phyloP scores from a whole-genome alignment of 2,329 filamentous ascomycete genomes.

The Ophiostoma quercus region DNA sequence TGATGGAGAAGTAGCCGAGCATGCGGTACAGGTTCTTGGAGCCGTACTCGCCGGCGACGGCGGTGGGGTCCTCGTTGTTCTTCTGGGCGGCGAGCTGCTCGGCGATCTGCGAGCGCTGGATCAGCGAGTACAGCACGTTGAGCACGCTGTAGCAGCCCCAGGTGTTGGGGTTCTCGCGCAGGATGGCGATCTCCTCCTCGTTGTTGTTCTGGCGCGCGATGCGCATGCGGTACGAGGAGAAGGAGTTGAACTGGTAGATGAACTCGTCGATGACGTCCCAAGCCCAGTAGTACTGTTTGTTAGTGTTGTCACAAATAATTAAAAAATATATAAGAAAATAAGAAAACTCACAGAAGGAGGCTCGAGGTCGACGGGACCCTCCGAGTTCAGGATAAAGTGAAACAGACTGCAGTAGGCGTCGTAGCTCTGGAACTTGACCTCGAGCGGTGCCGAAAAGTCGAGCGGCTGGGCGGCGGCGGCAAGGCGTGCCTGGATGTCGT shows the following conservation, averaged over 20 bases:
- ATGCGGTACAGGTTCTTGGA: slow-evolving; percentile 92
- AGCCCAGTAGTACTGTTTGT: slow-evolving; percentile 86
- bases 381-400: slow-evolving; percentile 98
- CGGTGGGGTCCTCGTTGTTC: slow-evolving; percentile 76
- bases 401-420: slow-evolving; percentile 99
- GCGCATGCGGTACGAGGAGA: slow-evolving; percentile 92
- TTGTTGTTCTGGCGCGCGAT: slow-evolving; percentile 78
- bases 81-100: slow-evolving; percentile 95
- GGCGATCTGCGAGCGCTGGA: slow-evolving; percentile 95
- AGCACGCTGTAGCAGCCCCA: slow-evolving; percentile 99
- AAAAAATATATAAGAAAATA: no score
- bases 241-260: slow-evolving; percentile 99
- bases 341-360: slow-evolving; percentile 67
- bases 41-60: slow-evolving; percentile 92
- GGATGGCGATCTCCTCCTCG: slow-evolving; percentile 84
- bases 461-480: slow-evolving; percentile 88
- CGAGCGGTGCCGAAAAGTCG: slow-evolving; percentile 91
- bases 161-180: slow-evolving; percentile 95
- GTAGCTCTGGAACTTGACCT: slow-evolving; percentile 98
- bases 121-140: slow-evolving; percentile 98
- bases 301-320: slow-evolving; percentile 17
- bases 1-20: slow-evolving; percentile 99
- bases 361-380: slow-evolving; percentile 96
- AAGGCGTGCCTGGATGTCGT: slow-evolving; percentile 90
- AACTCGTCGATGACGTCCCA: slow-evolving; percentile 99